A percentile compares a stretch with the other conserved stretches of the same genome.
Conservation (phyloP, 2,329 filamentous ascomycete genomes). For the Penicillium paneum region DNA sequence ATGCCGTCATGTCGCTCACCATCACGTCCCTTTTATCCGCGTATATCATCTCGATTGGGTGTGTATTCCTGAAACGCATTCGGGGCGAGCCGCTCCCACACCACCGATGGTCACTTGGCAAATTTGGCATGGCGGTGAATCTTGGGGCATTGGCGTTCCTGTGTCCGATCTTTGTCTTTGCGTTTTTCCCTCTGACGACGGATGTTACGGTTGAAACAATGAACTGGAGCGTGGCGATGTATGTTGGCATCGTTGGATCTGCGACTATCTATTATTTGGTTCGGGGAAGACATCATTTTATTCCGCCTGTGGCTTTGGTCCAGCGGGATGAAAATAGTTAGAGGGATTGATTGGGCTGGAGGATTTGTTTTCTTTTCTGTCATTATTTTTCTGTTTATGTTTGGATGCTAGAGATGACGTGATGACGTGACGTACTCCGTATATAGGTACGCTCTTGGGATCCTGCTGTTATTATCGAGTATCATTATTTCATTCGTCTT, state of each 20-base stretch:
- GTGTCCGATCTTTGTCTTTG: conserved; percentile 41
- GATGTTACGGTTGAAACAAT: conserved; percentile 38
- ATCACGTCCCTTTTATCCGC: conserved; percentile 43
- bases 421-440: conserved; percentile 10
- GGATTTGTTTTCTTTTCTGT: background rate
- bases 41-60: conserved; percentile 48
- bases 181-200: conserved; percentile 44
- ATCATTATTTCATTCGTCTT: background rate
- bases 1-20: conserved; percentile 45
- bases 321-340: conserved; percentile 24
- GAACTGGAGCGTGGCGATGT: conserved; percentile 51
- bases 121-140: conserved; percentile 46
- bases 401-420: conserved; percentile 1
- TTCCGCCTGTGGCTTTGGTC: conserved; percentile 38
- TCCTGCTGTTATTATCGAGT: background rate
- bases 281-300: conserved; percentile 42
- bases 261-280: conserved; percentile 45
- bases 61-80: conserved; percentile 46
- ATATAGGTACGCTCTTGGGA: background rate
- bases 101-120: conserved; percentile 47
- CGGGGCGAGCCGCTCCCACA: conserved; percentile 42
- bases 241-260: conserved; percentile 44
- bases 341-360: background rate
- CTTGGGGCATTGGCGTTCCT: conserved; percentile 41
- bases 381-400: background rate